Evolutionary conservation across 129 eudicot genomes (phyloP), one percentile per base, ranked within the genome.

Genomic region (Deinandra increscens): DNA sequence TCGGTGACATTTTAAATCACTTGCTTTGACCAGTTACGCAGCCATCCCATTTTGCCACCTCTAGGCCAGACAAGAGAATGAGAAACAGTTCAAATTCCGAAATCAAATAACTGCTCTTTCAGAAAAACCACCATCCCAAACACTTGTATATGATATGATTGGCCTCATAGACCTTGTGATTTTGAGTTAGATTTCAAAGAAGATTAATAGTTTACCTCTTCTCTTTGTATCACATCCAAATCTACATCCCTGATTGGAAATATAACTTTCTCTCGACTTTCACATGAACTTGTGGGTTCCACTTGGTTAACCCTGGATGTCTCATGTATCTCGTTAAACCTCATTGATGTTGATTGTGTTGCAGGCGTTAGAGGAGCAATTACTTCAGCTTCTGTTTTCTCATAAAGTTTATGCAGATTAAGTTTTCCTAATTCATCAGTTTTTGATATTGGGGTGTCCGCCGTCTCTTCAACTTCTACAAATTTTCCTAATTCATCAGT

Each of bases 351-450:
- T 48, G 84, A 41, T 39, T 53, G 77, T 45, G 86, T 60, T 48
- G 71, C 69, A n/a, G 90, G 93, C 7, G 93, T 81, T 49, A 73
- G 76, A 17, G 93, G 96, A 70, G 90, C 85, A 62, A 84, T 69
- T 45, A 63, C 55, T 70, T 60, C 85, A 33, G 58, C 75, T 68
- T 81, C 84, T 15, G 7, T 70, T 56, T 62, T 61, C 70, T 41
- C 68, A 13, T 49, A 56, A 34, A 59, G 29, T 50, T 69, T 64
- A 48, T 17, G 17, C 19, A 61, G 23, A 1, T 6, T 13, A 10
- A 73, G 44, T 19, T 78, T 70, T 66, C 45, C 72, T 11, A 68
- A 19, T 3, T 55, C 75, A 43, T 68, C 79, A 48, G 11, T 22
- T 61, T 18, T 50, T 17, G 56, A 50, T 14, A 15, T 50, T 7